Evolutionary conservation across 805 yeast species (phyloP).

Genomic region (Torulaspora microellipsoides): DNA sequence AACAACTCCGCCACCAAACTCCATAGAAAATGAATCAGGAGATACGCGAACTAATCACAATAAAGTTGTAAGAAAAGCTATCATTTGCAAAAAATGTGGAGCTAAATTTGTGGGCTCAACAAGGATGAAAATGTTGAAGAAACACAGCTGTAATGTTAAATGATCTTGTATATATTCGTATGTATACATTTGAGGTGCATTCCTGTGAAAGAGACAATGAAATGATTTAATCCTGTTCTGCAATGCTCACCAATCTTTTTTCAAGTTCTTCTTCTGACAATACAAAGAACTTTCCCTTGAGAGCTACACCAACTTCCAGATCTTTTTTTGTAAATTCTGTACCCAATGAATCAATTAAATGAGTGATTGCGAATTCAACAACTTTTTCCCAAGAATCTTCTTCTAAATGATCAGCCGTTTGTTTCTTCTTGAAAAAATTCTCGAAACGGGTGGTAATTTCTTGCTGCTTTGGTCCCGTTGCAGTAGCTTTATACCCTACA

Average conservation of each 20-base stretch:
- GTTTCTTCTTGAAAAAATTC: slow-evolving; percentile 74
- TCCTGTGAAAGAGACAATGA: background rate
- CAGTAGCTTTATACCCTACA: slow-evolving; percentile 83
- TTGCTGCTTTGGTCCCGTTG: slow-evolving; percentile 97
- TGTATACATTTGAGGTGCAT: background rate
- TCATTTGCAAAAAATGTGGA: slow-evolving; percentile 27
- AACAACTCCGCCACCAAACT: background rate
- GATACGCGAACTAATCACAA: background rate
- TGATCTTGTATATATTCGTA: slow-evolving; percentile 7
- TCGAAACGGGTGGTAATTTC: slow-evolving; percentile 88
- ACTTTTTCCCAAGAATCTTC: slow-evolving; percentile 82
- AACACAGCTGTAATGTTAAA: slow-evolving; percentile 19
- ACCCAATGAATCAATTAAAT: slow-evolving; percentile 79
- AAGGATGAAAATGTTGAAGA: slow-evolving; percentile 18
- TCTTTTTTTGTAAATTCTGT: slow-evolving; percentile 94
- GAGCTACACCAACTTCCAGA: slow-evolving; percentile 87
- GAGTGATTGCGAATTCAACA: slow-evolving; percentile 83
- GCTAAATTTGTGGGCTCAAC: slow-evolving; percentile 24
- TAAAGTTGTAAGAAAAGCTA: slow-evolving; percentile 20
- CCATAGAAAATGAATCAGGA: background rate
- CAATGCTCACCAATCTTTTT: slow-evolving; percentile 87
- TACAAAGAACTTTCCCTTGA: slow-evolving; percentile 62
- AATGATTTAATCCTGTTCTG: slow-evolving; percentile 76
- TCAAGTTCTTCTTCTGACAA: slow-evolving; percentile 86
- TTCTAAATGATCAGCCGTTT: slow-evolving; percentile 19